A percentile compares a stretch with the other conserved stretches of the same genome.
Evolutionary conservation across 2,329 filamentous ascomycete species (phyloP).

Genomic region (Ceratocystis huliohia): DNA sequence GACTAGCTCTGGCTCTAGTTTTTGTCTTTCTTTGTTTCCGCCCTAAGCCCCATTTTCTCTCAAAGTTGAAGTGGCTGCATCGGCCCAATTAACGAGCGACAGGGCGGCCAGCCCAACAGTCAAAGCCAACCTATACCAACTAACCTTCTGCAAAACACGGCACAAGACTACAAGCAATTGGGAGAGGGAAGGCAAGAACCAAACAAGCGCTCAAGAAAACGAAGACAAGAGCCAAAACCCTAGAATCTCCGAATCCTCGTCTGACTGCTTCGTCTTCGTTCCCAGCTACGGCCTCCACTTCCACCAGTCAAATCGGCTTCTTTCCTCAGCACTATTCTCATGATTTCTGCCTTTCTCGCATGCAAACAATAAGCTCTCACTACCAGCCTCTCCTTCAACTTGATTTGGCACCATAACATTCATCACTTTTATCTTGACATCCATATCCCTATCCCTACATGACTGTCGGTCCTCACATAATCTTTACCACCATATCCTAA

Average conservation of each 20-base stretch:
- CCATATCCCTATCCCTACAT: neutral
- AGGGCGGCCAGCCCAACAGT: neutral
- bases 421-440: neutral
- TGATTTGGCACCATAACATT: neutral
- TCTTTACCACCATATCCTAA: neutral
- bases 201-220: neutral
- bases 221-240: neutral
- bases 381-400: neutral
- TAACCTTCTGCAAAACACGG: neutral
- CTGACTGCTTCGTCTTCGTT: neutral
- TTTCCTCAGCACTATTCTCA: neutral
- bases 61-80: neutral
- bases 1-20: neutral
- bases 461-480: neutral
- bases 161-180: neutral
- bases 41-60: neutral
- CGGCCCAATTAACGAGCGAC: conserved; percentile 1
- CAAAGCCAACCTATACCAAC: neutral
- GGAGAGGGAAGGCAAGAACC: neutral
- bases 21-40: neutral
- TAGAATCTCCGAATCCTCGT: neutral
- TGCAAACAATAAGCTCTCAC: neutral
- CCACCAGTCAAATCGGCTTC: neutral
- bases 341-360: neutral
- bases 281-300: neutral